phyloP scores from a whole-genome alignment of 371 early-diverging fungal genomes.

The Mucor piriformis region DNA sequence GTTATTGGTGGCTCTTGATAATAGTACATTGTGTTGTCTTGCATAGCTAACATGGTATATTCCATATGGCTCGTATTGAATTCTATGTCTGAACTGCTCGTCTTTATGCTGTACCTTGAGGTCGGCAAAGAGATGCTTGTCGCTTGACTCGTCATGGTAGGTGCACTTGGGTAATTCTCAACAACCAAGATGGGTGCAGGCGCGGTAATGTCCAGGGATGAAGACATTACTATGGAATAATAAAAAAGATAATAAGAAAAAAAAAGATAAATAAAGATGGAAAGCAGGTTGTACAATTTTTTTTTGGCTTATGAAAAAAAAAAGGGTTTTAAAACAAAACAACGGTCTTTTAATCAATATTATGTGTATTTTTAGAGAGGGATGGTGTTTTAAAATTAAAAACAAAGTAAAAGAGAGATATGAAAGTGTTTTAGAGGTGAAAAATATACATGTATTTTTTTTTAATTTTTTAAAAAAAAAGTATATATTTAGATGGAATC shows the following conservation, averaged over 20 bases:
- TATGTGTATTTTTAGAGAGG: neutral
- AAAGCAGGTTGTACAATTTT: neutral
- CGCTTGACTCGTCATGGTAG: constrained; percentile 2
- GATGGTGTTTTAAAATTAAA: neutral
- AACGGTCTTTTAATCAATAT: neutral
- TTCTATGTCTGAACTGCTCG: neutral
- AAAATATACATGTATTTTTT: neutral
- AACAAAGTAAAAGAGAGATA: neutral
- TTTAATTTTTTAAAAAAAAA: constrained; percentile 12
- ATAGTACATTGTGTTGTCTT: neutral
- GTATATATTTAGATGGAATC: constrained; percentile 23
- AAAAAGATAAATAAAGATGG: neutral
- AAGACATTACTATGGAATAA: constrained; percentile 5
- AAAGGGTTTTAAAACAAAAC: constrained; percentile 1
- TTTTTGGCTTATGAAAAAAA: neutral
- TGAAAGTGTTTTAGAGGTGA: neutral
- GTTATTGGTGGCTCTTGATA: constrained; percentile 5
- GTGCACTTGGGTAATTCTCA: constrained; percentile 19
- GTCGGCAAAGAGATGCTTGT: neutral
- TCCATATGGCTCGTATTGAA: neutral
- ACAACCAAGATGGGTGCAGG: constrained; percentile 11
- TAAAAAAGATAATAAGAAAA: neutral
- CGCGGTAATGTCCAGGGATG: neutral
- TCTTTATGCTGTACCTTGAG: neutral
- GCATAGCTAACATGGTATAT: constrained; percentile 2